Conservation (phyloP, 2,329 filamentous ascomycete species). For the Madurella mycetomatis region DNA sequence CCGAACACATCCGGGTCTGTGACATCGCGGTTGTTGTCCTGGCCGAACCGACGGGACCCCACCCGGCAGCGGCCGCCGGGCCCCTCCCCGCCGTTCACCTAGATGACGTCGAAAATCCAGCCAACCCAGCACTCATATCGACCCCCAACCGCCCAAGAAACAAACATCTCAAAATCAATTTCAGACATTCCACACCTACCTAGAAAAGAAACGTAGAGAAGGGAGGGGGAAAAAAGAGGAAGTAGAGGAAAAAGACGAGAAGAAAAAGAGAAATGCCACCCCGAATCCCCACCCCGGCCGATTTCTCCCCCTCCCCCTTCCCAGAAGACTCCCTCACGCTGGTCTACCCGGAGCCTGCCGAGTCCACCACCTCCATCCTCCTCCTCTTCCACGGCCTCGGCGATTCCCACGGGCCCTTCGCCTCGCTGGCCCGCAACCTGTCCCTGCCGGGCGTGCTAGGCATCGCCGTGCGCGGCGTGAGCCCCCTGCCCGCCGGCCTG, state of each 20-base stretch:
- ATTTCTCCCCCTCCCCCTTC: conserved; percentile 44
- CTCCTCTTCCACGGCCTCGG: conserved; percentile 82
- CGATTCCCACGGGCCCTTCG: conserved; percentile 67
- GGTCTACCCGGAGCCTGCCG: conserved; percentile 37
- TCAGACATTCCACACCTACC: background rate
- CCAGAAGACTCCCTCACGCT: conserved; percentile 32
- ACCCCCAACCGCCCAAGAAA: too few relatives aligned
- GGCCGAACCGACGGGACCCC: background rate
- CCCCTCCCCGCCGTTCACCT: background rate
- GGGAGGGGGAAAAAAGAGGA: background rate
- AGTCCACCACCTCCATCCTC: conserved; percentile 68
- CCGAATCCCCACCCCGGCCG: conserved; percentile 46
- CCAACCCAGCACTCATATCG: too few relatives aligned
- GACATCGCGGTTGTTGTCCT: too few relatives aligned
- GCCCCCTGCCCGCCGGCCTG: conserved; percentile 63
- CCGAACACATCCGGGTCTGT: too few relatives aligned
- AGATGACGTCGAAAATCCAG: too few relatives aligned
- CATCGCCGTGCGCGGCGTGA: conserved; percentile 68
- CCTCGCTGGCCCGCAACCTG: conserved; percentile 62
- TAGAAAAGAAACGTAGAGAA: background rate
- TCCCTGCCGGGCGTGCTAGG: conserved; percentile 72
- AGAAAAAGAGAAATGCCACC: conserved; percentile 36
- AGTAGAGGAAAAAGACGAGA: background rate
- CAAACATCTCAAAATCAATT: background rate
- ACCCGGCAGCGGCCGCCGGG: conserved; percentile 6